Base-by-base conservation (phyloP, 1,284 basidiomycete species). In the Ceratobasidium sp. region DNA sequence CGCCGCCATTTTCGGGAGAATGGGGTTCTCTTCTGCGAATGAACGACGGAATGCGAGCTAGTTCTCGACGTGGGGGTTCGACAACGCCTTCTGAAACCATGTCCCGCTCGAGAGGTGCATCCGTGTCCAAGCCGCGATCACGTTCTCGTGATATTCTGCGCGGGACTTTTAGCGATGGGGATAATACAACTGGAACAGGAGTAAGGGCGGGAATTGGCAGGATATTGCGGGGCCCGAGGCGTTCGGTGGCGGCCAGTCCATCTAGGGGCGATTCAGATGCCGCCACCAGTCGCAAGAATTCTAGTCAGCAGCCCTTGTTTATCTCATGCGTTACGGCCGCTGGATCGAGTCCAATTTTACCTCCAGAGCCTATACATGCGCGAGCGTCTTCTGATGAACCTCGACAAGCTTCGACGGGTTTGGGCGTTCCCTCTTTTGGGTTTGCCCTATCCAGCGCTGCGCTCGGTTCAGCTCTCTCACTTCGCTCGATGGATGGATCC, bases 371-470 rank as follows among this genome's bases (percentile, higher is more conserved):
- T 5, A 8, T 41, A 16, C 16, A 41, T 41, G 42, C 42, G 42
- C n/a, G 58, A 21, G 58, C 47, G 2, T 62, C 58, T 25, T 39
- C 14, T 21, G 58, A 62, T 8, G 58, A 62, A 16, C 30, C 54
- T 2, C 54, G 29, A 8, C 46, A 36, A 30, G 19, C 47, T 19
- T 33, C 58, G 16, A 44, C 50, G 19, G 58, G 46, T 13, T 36
- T 64, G 19, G 60, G 60, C 16, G 60, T 64, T 9, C 60, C 60
- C 13, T 64, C 60, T 33, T 53, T 64, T 64, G 60, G 58, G 29
- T 49, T 62, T 44, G 58, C 58, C 9, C 47, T 62, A 19, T 62
- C 58, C 30, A 62, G 58, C 27, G 58, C 30, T 8, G 58, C 58
- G 27, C 58, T 54, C 27, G 50, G 49, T n/a, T 64, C 60, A 4